Conservation (phyloP, 768 basidiomycete species). For the Favolaschia claudopus region DNA sequence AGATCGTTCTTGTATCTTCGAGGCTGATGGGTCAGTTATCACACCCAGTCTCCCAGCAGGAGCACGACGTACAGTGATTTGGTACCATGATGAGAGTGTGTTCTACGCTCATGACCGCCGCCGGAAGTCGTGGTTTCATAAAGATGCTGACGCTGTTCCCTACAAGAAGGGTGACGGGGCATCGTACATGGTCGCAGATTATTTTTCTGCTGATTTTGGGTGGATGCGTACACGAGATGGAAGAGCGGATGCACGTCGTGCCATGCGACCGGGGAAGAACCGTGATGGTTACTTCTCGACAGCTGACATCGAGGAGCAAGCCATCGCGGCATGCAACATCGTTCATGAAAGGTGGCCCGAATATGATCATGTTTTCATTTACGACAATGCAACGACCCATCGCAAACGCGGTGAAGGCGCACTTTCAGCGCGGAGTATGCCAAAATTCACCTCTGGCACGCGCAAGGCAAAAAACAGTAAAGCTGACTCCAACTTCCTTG, state of each 20-base stretch:
- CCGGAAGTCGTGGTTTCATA: conserved; percentile 34
- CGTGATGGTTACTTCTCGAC: conserved; percentile 33
- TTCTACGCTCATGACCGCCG: conserved; percentile 44
- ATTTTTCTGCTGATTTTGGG: conserved; percentile 42
- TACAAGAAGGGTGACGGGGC: conserved; percentile 41
- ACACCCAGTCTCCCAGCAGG: neutral
- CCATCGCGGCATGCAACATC: conserved; percentile 31
- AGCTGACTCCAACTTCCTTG: neutral
- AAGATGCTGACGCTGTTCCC: conserved; percentile 26
- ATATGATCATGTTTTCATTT: conserved; percentile 24
- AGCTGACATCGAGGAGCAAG: conserved; percentile 17
- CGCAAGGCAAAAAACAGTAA: neutral
- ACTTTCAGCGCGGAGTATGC: conserved; percentile 30
- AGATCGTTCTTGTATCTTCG: conserved; percentile 11
- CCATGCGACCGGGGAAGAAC: conserved; percentile 33
- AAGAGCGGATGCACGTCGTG: conserved; percentile 19
- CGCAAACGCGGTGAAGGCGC: conserved; percentile 30
- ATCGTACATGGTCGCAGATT: conserved; percentile 45
- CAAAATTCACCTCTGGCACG: conserved; percentile 13
- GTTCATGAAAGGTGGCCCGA: conserved; percentile 30
- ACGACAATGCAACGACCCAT: conserved; percentile 7
- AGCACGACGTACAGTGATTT: conserved; percentile 22
- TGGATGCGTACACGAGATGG: conserved; percentile 34
- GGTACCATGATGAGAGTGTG: conserved; percentile 41
- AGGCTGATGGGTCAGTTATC: conserved; percentile 1